Conservation (phyloP, 1,284 basidiomycete genomes). For the Sanghuangporus baumii region DNA sequence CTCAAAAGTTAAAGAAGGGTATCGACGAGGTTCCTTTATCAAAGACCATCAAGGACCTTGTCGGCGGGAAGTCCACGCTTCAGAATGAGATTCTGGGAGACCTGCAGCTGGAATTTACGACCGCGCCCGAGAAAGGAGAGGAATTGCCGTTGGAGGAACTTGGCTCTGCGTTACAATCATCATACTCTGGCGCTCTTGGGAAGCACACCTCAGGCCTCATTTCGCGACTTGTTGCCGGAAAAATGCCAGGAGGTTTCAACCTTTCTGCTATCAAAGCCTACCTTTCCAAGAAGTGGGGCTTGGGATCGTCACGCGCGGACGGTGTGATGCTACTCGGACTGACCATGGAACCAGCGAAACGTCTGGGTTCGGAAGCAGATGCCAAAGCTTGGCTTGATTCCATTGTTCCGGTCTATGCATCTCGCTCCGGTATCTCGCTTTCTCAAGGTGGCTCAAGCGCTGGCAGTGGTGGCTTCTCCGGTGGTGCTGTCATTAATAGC, state of each 20-base stretch:
- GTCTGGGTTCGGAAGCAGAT: slow-evolving; percentile 86
- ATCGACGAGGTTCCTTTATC: slow-evolving; percentile 85
- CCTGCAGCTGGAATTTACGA: slow-evolving; percentile 83
- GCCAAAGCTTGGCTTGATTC: slow-evolving; percentile 92
- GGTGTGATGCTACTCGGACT: slow-evolving; percentile 88
- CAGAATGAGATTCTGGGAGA: slow-evolving; percentile 97
- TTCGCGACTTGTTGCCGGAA: slow-evolving; percentile 88
- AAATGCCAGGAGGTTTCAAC: slow-evolving; percentile 99
- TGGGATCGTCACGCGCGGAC: slow-evolving; percentile 86
- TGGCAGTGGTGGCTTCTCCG: slow-evolving; percentile 56
- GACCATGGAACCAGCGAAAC: slow-evolving; percentile 91
- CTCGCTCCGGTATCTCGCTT: slow-evolving; percentile 84
- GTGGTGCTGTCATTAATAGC: slow-evolving; percentile 89
- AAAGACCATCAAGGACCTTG: slow-evolving; percentile 97
- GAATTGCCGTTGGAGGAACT: slow-evolving; percentile 95
- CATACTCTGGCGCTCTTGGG: slow-evolving; percentile 84
- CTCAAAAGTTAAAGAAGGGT: slow-evolving; percentile 97
- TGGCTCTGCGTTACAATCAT: slow-evolving; percentile 77
- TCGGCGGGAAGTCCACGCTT: slow-evolving; percentile 96
- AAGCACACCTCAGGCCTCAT: slow-evolving; percentile 94
- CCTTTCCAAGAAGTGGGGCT: slow-evolving; percentile 88
- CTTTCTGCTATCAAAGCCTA: slow-evolving; percentile 88
- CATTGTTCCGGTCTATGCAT: slow-evolving; percentile 81
- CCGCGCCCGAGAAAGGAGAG: slow-evolving; percentile 96
- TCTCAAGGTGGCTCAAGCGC: slow-evolving; percentile 56